Percentiles rank a stretch among this genome's conserved stretches.
These are phyloP conservation scores for Salix viminalis DNA, from an alignment of 345 rosid species.

Conservation along the genomic window DNA sequence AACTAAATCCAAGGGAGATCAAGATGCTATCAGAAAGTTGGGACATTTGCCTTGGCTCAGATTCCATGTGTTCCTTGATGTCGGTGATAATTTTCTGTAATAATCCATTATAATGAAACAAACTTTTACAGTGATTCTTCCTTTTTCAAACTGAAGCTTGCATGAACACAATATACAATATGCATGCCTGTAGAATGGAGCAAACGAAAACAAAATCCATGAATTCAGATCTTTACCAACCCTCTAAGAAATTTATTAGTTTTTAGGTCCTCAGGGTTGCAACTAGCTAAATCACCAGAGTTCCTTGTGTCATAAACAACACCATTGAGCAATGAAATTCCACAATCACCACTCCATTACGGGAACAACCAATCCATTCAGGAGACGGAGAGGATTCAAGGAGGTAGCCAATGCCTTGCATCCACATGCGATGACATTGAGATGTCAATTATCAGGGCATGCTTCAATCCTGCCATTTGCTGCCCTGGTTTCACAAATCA, in stretches of 20 bases:
- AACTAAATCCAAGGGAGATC: slow-evolving; percentile 63
- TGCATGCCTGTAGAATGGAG: background rate
- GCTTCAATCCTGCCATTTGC: background rate
- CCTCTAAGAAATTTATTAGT: background rate
- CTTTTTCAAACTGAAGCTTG: background rate
- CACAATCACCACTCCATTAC: background rate
- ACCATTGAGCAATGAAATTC: background rate
- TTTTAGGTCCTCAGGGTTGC: background rate
- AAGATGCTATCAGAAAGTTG: slow-evolving; percentile 62
- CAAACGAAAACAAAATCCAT: background rate
- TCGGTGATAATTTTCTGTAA: background rate
- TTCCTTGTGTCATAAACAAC: background rate
- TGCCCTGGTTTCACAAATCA: background rate
- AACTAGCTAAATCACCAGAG: background rate
- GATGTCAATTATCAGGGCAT: background rate
- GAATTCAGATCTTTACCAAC: background rate
- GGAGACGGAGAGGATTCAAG: background rate
- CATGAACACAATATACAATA: background rate
- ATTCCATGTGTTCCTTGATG: background rate
- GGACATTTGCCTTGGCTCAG: slow-evolving; percentile 47
- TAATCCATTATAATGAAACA: background rate
- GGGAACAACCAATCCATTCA: background rate
- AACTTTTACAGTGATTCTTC: background rate
- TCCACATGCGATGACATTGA: background rate
- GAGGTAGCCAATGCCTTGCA: background rate